Evolutionary conservation across 106 monocot genomes (phyloP).

Genomic region (Dendrobium officinale): DNA sequence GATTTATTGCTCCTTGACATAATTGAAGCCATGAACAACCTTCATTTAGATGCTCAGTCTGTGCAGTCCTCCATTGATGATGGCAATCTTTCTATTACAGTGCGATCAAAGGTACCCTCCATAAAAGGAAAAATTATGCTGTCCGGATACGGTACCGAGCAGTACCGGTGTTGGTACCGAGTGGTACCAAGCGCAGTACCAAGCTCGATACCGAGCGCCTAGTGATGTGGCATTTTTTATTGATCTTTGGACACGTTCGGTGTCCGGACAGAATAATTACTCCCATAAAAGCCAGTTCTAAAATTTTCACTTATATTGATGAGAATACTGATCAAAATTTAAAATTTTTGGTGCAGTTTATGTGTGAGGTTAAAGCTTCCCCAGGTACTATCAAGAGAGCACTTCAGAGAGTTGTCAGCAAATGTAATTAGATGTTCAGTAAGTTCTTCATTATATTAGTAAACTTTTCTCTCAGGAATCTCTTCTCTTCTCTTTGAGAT

Average conservation of each 20-base stretch:
- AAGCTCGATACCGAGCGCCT: too few species aligned
- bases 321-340: not conserved
- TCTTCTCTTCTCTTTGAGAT: too few species aligned
- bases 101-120: slow-evolving; percentile 62
- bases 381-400: slow-evolving; percentile 39
- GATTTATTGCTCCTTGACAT: slow-evolving; percentile 66
- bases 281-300: not conserved
- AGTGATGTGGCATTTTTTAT: too few species aligned
- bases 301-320: not conserved
- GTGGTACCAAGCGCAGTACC: too few species aligned
- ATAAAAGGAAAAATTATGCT: too few species aligned
- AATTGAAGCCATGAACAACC: slow-evolving; percentile 48
- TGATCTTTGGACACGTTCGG: too few species aligned
- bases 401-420: slow-evolving; percentile 28
- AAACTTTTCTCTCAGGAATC: too few species aligned
- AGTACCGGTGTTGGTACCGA: too few species aligned
- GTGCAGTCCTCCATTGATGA: slow-evolving; percentile 52
- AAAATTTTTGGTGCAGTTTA: slow-evolving; percentile 19
- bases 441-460: too few species aligned
- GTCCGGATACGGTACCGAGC: too few species aligned
- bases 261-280: too few species aligned
- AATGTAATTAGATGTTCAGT: not conserved
- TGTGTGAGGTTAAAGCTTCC: slow-evolving; percentile 10
- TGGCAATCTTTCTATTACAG: slow-evolving; percentile 35
- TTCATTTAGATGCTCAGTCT: slow-evolving; percentile 58